Conservation (phyloP, 2,329 filamentous ascomycete species). For the Mycocentrospora acerina region DNA sequence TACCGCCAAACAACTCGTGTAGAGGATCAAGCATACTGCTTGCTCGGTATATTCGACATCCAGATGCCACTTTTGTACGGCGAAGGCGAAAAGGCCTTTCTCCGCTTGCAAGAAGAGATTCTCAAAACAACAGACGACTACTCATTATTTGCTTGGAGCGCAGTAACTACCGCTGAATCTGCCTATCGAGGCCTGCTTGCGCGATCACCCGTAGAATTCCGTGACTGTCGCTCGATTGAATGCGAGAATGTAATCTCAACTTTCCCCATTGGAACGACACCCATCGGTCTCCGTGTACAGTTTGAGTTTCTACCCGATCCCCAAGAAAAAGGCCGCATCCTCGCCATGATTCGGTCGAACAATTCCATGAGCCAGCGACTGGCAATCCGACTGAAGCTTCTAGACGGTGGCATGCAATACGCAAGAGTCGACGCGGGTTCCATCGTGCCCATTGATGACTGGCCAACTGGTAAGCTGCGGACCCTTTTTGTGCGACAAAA, state of each 20-base stretch:
- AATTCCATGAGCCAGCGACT: constrained; percentile 25
- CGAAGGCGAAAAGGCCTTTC: constrained; percentile 31
- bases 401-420: constrained; percentile 38
- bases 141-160: constrained; percentile 29
- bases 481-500: constrained; percentile 28
- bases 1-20: constrained; percentile 26
- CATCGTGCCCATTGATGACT: constrained; percentile 52
- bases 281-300: constrained; percentile 25
- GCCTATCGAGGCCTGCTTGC: constrained; percentile 28
- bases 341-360: constrained; percentile 23
- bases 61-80: constrained; percentile 34
- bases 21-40: constrained; percentile 33
- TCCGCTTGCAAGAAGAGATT: constrained; percentile 30
- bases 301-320: constrained; percentile 23
- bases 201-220: constrained; percentile 24
- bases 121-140: constrained; percentile 31
- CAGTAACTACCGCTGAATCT: constrained; percentile 12
- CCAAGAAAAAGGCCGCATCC: constrained; percentile 12
- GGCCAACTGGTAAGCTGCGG: constrained; percentile 25
- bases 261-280: constrained; percentile 19
- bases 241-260: constrained; percentile 20
- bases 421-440: constrained; percentile 48
- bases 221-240: constrained; percentile 20
- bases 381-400: constrained; percentile 23
- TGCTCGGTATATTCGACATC: constrained; percentile 36